Percentiles rank a stretch among this genome's conserved stretches.
Conservation (phyloP, 441 rosid genomes). For the Pelargonium myrrhifolium region DNA sequence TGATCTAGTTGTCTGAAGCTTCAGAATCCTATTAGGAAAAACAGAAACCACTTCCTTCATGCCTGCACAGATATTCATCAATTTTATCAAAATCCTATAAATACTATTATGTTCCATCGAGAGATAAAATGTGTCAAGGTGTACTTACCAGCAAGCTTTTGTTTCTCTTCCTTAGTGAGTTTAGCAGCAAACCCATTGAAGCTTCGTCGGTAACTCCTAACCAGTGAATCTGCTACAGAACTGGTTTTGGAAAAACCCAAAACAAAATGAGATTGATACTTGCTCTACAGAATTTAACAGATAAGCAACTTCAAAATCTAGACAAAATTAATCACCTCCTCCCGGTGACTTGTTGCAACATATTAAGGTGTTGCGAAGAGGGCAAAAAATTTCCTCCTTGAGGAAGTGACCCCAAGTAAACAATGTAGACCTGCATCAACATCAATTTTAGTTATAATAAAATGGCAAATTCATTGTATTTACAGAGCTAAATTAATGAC, state of each 20-base stretch:
- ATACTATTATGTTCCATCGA: too few species aligned
- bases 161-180: conserved; percentile 30
- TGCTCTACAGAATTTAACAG: too few species aligned
- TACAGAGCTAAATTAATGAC: too few species aligned
- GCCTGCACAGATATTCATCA: conserved; percentile 18
- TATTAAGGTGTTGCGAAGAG: conserved; percentile 32
- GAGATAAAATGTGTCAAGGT: background rate
- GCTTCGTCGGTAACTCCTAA: conserved; percentile 46
- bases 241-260: conserved; percentile 4
- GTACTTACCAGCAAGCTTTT: conserved; percentile 21
- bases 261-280: background rate
- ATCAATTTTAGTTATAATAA: too few species aligned
- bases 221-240: conserved; percentile 21
- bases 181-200: conserved; percentile 47
- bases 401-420: conserved; percentile 59
- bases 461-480: too few species aligned
- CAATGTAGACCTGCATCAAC: conserved; percentile 37
- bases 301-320: background rate
- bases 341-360: conserved; percentile 27
- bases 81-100: too few species aligned
- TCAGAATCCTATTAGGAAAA: conserved; percentile 33
- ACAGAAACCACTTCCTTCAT: conserved; percentile 36
- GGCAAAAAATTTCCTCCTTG: conserved; percentile 22
- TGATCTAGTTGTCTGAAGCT: conserved; percentile 44
- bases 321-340: conserved; percentile 20